Base-by-base conservation (phyloP, 441 rosid species). In the Erysimum cheiri region DNA sequence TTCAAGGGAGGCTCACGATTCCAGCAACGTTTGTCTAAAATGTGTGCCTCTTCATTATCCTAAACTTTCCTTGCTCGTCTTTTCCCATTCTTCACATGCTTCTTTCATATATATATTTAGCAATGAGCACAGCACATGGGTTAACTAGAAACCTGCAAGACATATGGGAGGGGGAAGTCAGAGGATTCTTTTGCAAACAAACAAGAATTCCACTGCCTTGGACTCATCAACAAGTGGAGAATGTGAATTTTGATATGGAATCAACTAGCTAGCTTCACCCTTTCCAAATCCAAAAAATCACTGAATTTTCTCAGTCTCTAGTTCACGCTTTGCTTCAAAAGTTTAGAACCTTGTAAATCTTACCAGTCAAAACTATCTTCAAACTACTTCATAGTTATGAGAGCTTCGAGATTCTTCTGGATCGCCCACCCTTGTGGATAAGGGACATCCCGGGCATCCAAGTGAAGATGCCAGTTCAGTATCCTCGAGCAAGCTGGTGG, bases 381-480 rank as follows among this genome's bases (percentile, higher is more conserved):
- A 33, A 69, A 70, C 79, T 76, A 55, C 80, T 80, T 31, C 59
- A 88, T 28, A 17, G 92, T 81, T 60, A 83, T 64, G 74, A 81
- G 58, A 72, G 78, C 83, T 40, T 88, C 85, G 13, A 92, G 92
- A 76, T 89, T 89, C 81, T 83, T 85, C 76, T 78, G 83, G 60
- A 92, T 74, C 71, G 72, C 62, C 96, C 98, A 94, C 22, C 96
- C 90, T 74, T 68, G 80, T 12, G 98, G 98, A 81, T 94, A 90
- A 24, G 72, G 67, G 41, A 85, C 83, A 71, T 81, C 78, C 12
- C 43, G 72, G 10, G 86, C 80, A 78, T 85, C 88, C 70, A 90
- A 77, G 88, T 95, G 98, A 26, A 95, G 94, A 83, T 95, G 99
- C 99, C 98, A 95, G 77, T 84, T 95, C 79, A 89, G 67, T 77